Conservation (phyloP, 352 stramenopile genomes). For the Phytophthora hibernalis region DNA sequence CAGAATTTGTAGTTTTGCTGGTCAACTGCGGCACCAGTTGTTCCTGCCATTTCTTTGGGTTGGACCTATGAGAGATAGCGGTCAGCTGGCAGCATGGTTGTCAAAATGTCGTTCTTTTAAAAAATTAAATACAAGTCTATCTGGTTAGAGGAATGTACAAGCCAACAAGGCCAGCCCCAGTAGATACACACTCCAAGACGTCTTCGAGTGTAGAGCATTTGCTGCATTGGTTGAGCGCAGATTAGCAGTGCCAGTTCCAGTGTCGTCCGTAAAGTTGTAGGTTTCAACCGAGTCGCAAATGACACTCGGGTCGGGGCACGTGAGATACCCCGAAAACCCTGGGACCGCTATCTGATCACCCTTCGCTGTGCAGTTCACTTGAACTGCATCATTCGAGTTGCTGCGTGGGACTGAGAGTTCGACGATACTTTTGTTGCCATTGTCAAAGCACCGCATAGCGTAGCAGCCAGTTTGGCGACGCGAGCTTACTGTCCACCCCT, state of each 20-base stretch:
- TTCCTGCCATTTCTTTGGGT: no score
- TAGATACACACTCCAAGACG: constrained; percentile 1
- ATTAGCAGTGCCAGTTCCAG: constrained; percentile 22
- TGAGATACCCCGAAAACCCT: constrained; percentile 63
- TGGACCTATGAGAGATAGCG: no score
- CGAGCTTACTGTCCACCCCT: constrained; percentile 58
- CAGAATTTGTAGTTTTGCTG: no score
- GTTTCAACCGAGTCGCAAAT: constrained; percentile 50
- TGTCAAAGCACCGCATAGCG: constrained; percentile 62
- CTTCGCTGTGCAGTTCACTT: constrained; percentile 57
- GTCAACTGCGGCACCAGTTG: no score
- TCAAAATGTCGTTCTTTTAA: not conserved
- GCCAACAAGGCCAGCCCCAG: constrained; percentile 2
- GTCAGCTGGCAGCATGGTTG: no score
- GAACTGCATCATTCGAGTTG: constrained; percentile 28
- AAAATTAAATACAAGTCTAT: constrained; percentile 18
- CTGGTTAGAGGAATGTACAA: constrained; percentile 1
- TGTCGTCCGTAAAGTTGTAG: constrained; percentile 25
- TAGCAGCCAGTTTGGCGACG: constrained; percentile 82
- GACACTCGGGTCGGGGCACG: constrained; percentile 73
- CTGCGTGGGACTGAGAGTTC: constrained; percentile 56
- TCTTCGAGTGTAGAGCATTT: not conserved
- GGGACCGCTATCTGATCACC: constrained; percentile 49
- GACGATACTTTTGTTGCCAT: constrained; percentile 37
- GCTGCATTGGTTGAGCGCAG: constrained; percentile 23